phyloP scores from a whole-genome alignment of 2,329 filamentous ascomycete species.

The Fusarium mexicanum region DNA sequence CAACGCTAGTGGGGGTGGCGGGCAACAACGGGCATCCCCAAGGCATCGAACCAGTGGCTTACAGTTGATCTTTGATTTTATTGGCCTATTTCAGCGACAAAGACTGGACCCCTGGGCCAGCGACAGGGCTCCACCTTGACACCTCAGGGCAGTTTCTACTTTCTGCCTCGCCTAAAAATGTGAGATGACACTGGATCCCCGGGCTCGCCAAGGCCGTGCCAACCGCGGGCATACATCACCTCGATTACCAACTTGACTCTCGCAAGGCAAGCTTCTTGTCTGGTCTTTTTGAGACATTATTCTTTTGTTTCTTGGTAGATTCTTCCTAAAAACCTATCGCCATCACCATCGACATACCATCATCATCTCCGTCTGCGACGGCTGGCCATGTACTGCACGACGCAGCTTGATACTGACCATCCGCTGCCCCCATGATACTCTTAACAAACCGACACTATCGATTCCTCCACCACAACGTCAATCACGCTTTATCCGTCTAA shows the following conservation, averaged over 20 bases:
- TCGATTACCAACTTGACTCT: neutral
- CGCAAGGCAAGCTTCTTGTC: neutral
- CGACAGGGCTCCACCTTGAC: conserved; percentile 3
- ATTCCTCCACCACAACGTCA: conserved; percentile 25
- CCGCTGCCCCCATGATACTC: conserved; percentile 38
- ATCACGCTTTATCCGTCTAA: conserved; percentile 22
- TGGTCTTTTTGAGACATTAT: conserved; percentile 17
- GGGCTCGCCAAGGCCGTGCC: conserved; percentile 38
- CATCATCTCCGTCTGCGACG: conserved; percentile 16
- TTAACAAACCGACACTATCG: conserved; percentile 20
- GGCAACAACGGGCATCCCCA: conserved; percentile 1
- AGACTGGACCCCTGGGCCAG: conserved; percentile 2
- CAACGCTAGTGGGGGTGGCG: conserved; percentile 15
- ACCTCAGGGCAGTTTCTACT: neutral
- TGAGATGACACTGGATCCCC: conserved; percentile 41
- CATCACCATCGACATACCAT: neutral
- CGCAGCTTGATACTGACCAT: conserved; percentile 33
- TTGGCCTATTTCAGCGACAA: neutral
- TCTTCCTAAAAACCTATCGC: neutral
- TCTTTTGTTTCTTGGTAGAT: conserved; percentile 1
- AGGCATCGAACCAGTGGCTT: conserved; percentile 14
- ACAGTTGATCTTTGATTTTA: neutral
- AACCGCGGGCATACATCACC: conserved; percentile 30
- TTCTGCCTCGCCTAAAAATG: conserved; percentile 32
- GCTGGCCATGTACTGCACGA: conserved; percentile 40